Evolutionary conservation across 2,329 filamentous ascomycete genomes (phyloP), one percentile per base, ranked within the genome.

Genomic region (Pestalotiopsis fici): DNA sequence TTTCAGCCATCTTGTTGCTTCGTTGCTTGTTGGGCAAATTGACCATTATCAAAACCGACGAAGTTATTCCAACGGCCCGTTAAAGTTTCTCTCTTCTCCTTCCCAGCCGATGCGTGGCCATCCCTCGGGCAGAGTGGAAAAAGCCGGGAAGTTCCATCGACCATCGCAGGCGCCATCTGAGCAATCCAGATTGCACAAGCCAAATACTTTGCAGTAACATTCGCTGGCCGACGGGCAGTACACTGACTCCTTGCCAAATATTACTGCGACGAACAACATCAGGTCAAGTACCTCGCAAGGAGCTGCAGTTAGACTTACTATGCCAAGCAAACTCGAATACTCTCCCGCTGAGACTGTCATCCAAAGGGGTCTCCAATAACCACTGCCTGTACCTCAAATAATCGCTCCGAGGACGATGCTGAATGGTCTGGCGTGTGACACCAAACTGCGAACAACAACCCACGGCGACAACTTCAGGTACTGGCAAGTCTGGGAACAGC

Each of bases 401-500:
- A 67, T 88, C 86, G 11, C 80, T 80, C 57, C 77, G 76, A 3
- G 86, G 82, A 39, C 87, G 80, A 59, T 78, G 75, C 7, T 74
- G 80, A 35, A 91, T 82, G 59, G 83, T 83, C 6, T 86, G 82
- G 7, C 83, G 79, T 3, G 87, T 86, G 6, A 91, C 85, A 0
- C 86, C 89, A 69, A 91, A 91, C 75, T 91, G 89, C 21, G 88
- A 87, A 76, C 89, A 91, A 74, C 89, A 91, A n/a, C 87, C 82
- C 4, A 85, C 84, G 2, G 83, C 87, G 9, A 90, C 81, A 12
- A 82, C 73, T 0, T 79, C 74, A 0, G 87, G 87, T 3, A 87
- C 79, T n/a, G 76, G 73, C 3, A 80, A 69, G 13, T 74, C 77
- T 2, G 80, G 82, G 37, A 83, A 76, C 1, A 85, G 73, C 68